Evolutionary conservation across 2,329 filamentous ascomycete genomes (phyloP).

Genomic region (Cadophora malorum): DNA sequence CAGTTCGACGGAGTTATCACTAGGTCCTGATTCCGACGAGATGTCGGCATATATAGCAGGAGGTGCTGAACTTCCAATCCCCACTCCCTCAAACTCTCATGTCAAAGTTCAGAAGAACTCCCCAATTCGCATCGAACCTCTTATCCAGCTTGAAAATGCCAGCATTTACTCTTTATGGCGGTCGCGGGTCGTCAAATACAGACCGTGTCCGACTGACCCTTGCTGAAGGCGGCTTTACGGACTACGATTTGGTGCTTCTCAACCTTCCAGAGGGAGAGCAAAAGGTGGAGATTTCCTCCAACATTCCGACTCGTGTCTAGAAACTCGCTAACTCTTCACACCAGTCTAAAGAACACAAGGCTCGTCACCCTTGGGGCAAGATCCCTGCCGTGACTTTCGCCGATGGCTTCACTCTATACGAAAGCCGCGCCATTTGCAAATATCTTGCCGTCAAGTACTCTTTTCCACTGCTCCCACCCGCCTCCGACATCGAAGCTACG

Average conservation of each 20-base stretch:
- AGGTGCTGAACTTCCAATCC: too few relatives aligned
- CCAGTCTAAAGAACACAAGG: slow-evolving; percentile 48
- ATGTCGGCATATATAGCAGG: slow-evolving; percentile 27
- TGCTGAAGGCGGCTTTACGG: slow-evolving; percentile 52
- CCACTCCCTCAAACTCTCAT: slow-evolving; percentile 31
- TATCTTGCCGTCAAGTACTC: slow-evolving; percentile 54
- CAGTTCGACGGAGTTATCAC: background rate
- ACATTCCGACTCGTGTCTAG: slow-evolving; percentile 14
- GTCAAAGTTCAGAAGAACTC: slow-evolving; percentile 42
- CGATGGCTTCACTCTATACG: slow-evolving; percentile 53
- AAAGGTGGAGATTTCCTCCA: slow-evolving; percentile 44
- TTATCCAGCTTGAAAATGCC: slow-evolving; percentile 49
- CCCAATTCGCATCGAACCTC: slow-evolving; percentile 41
- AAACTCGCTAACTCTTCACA: slow-evolving; percentile 20
- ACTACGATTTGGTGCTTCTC: slow-evolving; percentile 50
- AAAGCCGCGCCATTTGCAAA: slow-evolving; percentile 55
- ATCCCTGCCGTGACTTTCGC: slow-evolving; percentile 49
- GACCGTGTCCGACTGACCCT: slow-evolving; percentile 52
- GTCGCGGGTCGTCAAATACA: slow-evolving; percentile 51
- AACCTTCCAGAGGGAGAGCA: slow-evolving; percentile 51
- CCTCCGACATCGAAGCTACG: slow-evolving; percentile 49
- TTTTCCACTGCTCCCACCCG: slow-evolving; percentile 51
- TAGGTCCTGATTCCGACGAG: background rate
- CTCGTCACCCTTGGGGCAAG: slow-evolving; percentile 52
- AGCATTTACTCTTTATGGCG: slow-evolving; percentile 51